Evolutionary conservation across 2,329 filamentous ascomycete species (phyloP).

Genomic region (Cercospora beticola): DNA sequence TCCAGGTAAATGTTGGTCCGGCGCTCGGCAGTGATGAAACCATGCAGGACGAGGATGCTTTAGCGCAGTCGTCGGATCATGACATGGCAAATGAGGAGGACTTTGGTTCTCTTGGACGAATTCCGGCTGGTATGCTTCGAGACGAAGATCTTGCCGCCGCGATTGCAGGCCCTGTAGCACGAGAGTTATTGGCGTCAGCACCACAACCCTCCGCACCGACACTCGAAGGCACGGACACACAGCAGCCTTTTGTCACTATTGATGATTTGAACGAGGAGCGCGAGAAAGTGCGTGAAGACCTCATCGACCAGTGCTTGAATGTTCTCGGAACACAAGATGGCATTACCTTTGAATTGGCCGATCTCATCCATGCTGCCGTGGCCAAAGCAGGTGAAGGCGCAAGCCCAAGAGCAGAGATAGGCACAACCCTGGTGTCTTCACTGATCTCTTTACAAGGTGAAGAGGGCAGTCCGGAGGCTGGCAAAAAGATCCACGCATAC

Average conservation of each 20-base stretch:
- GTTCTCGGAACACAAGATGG: constrained; percentile 84
- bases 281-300: constrained; percentile 66
- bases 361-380: constrained; percentile 75
- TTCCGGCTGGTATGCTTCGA: constrained; percentile 27
- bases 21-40: background rate
- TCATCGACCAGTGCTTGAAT: constrained; percentile 88
- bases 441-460: constrained; percentile 67
- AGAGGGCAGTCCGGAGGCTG: constrained; percentile 50
- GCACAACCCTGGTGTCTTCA: constrained; percentile 78
- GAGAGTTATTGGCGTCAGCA: constrained; percentile 5
- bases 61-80: constrained; percentile 13
- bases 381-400: constrained; percentile 60
- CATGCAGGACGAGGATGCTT: background rate
- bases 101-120: constrained; percentile 25
- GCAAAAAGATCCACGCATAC: constrained; percentile 80
- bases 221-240: constrained; percentile 31
- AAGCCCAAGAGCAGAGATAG: constrained; percentile 69
- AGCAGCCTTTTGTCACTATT: constrained; percentile 56
- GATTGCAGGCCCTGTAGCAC: constrained; percentile 20
- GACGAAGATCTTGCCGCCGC: constrained; percentile 30
- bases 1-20: constrained; percentile 34
- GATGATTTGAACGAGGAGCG: constrained; percentile 80
- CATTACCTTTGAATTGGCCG: constrained; percentile 85
- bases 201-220: background rate
- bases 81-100: constrained; percentile 30